Evolutionary conservation across 2,329 filamentous ascomycete genomes (phyloP), one percentile per base, ranked within the genome.

Genomic region (Malbranchea cinnamomea): DNA sequence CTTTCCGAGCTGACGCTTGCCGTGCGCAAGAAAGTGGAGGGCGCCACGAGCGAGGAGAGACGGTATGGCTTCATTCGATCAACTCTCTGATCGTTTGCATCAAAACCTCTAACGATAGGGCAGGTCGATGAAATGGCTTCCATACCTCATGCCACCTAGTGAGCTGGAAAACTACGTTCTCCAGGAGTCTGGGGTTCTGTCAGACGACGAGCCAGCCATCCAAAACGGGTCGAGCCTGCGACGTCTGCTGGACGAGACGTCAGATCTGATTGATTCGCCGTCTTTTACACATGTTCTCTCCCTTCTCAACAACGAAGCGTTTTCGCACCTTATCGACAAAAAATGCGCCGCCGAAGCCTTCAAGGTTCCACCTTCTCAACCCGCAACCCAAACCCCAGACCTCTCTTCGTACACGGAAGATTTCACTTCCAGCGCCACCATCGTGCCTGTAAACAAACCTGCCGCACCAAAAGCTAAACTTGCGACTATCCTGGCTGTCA

Each of bases 221-320:
- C 47, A 53, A 28, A 57, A 50, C 11, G 38, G 48, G 4, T 43
- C 49, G 5, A 70, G 74, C 1, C 70, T 98, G 33, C 74, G 87
- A 33, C 77, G 80, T 34, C 69, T 98, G 12, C 70, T 98, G 1
- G 87, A 98, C 50, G 89, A 98, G 61, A 95, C 89, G 2, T 81
- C 87, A 22, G 89, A 98, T 50, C 69, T 98, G 14, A 77, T 95
- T 48, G 89, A 98, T 49, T 94, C 89, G 1, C 89, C 89, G 0
- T 71, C 81, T 20, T 95, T 95, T 56, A 71, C 76, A 1, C 78
- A 84, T 46, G 84, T 98, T 20, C 67, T 94, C 25, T 82, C 78
- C 2, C 73, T 81, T 34, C 68, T 94, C 33, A 78, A 95, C 36
- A 85, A 95, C 52, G 70, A 83, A 26, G 79, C 77, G 32, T 98